These are phyloP conservation scores for Annona squamosa DNA, from an alignment of 164 flowering plant species.

Conservation along the genomic window DNA sequence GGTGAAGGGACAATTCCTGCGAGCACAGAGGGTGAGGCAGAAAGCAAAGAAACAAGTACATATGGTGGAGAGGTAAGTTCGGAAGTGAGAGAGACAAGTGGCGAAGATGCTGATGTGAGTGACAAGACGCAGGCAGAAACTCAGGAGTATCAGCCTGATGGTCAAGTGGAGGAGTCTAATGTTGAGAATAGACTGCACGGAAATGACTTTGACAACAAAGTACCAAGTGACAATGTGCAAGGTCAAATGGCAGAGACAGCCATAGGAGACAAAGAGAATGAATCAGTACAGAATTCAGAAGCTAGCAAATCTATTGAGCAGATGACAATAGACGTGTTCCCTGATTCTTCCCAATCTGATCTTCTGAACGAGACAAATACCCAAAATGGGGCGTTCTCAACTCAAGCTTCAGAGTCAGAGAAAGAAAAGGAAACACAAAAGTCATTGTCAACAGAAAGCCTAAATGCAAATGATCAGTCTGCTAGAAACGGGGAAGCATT, in stretches of 20 bases:
- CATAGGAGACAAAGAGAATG: constrained; percentile 17
- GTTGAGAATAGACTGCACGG: constrained; percentile 2
- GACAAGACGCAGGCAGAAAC: not conserved
- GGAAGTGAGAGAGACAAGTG: not conserved
- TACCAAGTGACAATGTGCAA: constrained; percentile 2
- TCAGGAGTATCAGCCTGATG: not conserved
- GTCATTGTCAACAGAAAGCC: constrained; percentile 22
- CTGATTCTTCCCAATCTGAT: constrained; percentile 53
- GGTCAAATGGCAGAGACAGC: constrained; percentile 17
- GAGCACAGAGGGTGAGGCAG: constrained; percentile 5
- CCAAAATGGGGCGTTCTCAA: constrained; percentile 52
- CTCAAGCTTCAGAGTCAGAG: constrained; percentile 65
- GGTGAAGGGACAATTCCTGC: not conserved
- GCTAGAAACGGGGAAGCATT: not conserved
- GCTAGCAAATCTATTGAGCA: constrained; percentile 29
- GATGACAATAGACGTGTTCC: constrained; percentile 30
- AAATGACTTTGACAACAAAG: constrained; percentile 6
- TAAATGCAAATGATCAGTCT: constrained; percentile 23
- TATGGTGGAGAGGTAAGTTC: not conserved
- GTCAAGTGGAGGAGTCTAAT: not conserved
- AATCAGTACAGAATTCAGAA: constrained; percentile 23
- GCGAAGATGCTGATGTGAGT: not conserved
- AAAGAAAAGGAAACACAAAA: constrained; percentile 51
- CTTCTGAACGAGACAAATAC: constrained; percentile 46
- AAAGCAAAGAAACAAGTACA: not conserved